These are phyloP conservation scores for Cyanidioschyzon merolae DNA, from an alignment of 23 red algal species.

Conservation along the genomic window DNA sequence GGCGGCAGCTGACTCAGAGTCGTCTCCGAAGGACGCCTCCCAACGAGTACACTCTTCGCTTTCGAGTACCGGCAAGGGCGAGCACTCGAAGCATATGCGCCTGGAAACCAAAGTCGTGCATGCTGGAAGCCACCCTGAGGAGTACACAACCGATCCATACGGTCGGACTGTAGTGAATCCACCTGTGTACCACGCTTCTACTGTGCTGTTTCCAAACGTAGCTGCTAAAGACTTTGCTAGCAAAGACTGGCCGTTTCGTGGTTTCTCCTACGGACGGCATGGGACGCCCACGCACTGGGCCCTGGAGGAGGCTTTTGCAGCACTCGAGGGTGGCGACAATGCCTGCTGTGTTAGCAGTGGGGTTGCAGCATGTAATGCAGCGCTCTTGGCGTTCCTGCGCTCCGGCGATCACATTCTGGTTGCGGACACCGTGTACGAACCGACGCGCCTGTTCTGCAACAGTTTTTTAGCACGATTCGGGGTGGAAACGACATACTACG, in stretches of 20 bases:
- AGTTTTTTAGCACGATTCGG: constrained; percentile 78
- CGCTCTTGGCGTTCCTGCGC: constrained; percentile 76
- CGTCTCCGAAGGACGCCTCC: too few relatives aligned
- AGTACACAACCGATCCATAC: constrained; percentile 79
- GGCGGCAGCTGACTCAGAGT: too few relatives aligned
- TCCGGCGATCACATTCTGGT: constrained; percentile 85
- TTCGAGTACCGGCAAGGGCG: constrained; percentile 6
- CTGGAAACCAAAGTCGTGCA: constrained; percentile 56
- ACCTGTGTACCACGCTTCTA: constrained; percentile 89
- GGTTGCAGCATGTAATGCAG: constrained; percentile 86
- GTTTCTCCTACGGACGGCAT: constrained; percentile 96
- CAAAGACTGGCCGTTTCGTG: constrained; percentile 82
- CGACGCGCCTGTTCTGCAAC: constrained; percentile 78
- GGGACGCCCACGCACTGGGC: constrained; percentile 89
- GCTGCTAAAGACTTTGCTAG: constrained; percentile 49
- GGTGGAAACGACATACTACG: constrained; percentile 73
- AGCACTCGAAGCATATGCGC: constrained; percentile 1
- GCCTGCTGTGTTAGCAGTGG: constrained; percentile 75
- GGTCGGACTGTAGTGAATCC: constrained; percentile 85
- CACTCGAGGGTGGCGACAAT: constrained; percentile 76
- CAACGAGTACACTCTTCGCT: constrained; percentile 3
- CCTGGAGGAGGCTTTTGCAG: constrained; percentile 88
- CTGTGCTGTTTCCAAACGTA: constrained; percentile 66
- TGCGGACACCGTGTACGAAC: constrained; percentile 89
- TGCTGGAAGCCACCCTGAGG: constrained; percentile 56